Base-by-base conservation (phyloP, 2,329 filamentous ascomycete species). In the Onygena corvina region DNA sequence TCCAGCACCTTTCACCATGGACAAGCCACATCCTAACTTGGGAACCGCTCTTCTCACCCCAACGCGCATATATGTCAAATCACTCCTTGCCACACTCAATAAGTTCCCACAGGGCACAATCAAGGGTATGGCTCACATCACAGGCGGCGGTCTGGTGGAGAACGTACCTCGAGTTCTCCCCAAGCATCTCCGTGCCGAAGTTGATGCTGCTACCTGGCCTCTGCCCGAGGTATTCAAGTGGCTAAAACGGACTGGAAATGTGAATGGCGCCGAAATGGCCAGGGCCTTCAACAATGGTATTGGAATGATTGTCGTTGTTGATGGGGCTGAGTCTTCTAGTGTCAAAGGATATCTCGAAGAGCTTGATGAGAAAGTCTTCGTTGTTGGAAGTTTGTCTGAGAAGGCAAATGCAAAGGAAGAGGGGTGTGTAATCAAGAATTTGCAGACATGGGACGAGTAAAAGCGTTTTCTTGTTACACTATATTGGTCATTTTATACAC, bases 101-200 rank as follows among this genome's bases (percentile, higher is more conserved):
- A 38, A 54, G 38, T 54, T 57, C 3, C 49, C 51, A 2, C 50
- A 56, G 4, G 51, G 54, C 29, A 50, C 54, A 12, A 74, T 96
- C 65, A 94, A 94, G 71, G 92, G 92, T 48, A 84, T 96, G 66
- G 85, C 92, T 8, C 92, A 98, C 69, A 96, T 98, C 70, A 98
- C 92, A 0, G 92, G 92, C 46, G 92, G 92, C 53, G 92, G 92
- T 8, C 76, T 98, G 16, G 74, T 83, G 14, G 92, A 98, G 69
- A 98, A 98, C 66, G 83, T 98, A 21, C 92, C 92, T 25, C 82
- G 92, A 56, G 94, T 94, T 84, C 75, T 98, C 14, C 92, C 92
- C 1, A 67, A 76, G 29, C 72, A 81, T 40, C 77, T 98, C 4
- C 77, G 84, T 1, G 90, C 88, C 1, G 79, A 87, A 62, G 80